Conservation (phyloP, 1,284 basidiomycete genomes). For the Fomitopsis betulina region DNA sequence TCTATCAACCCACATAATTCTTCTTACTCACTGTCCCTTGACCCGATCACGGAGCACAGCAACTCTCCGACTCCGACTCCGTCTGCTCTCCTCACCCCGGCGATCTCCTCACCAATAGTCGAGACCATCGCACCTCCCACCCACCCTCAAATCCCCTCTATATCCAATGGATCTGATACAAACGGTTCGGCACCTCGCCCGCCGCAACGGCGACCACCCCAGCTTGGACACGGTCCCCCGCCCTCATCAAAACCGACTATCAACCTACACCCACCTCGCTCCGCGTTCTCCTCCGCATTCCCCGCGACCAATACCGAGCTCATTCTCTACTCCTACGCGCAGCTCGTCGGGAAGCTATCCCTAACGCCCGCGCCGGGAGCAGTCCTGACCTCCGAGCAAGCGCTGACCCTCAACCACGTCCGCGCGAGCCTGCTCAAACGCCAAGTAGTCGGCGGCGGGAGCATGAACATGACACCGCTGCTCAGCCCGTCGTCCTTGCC, state of each 20-base stretch:
- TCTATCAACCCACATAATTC: constrained; percentile 50
- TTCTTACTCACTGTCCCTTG: constrained; percentile 60
- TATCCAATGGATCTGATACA: background rate
- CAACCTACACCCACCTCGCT: constrained; percentile 27
- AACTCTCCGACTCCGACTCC: constrained; percentile 21
- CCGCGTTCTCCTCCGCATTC: constrained; percentile 39
- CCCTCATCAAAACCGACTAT: constrained; percentile 12
- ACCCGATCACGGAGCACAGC: constrained; percentile 59
- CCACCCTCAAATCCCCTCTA: constrained; percentile 14
- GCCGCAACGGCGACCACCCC: constrained; percentile 28
- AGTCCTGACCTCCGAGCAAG: constrained; percentile 32
- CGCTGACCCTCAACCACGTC: constrained; percentile 39
- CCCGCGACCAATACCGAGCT: constrained; percentile 44
- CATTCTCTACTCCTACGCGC: constrained; percentile 85
- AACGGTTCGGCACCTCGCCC: constrained; percentile 10
- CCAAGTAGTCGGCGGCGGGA: constrained; percentile 63
- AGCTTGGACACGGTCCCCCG: constrained; percentile 42
- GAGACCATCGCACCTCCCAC: constrained; percentile 12
- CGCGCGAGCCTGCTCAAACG: constrained; percentile 46
- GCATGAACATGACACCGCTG: constrained; percentile 66
- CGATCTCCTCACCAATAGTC: constrained; percentile 20
- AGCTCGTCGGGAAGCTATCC: constrained; percentile 67
- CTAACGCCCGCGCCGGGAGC: constrained; percentile 30
- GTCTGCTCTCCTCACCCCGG: constrained; percentile 23
- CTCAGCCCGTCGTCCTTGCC: constrained; percentile 23